A percentile compares a stretch with the other conserved stretches of the same genome.
Conservation (phyloP, 1,284 basidiomycete genomes). For the Cutaneotrichosporon sp. region DNA sequence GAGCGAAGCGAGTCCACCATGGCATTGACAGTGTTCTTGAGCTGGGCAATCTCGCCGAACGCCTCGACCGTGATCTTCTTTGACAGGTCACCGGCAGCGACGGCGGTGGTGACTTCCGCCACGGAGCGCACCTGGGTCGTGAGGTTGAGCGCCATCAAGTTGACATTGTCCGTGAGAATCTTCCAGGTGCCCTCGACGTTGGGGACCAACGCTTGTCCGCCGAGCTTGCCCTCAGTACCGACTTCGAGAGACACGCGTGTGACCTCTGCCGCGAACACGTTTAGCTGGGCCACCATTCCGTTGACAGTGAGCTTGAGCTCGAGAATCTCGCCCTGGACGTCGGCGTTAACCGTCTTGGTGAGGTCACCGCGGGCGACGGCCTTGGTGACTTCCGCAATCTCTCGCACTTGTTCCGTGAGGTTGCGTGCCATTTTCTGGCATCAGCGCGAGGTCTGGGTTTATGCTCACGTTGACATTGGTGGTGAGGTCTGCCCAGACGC, state of each 20-base stretch:
- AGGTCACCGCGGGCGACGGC: constrained; percentile 93
- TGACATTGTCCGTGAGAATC: constrained; percentile 91
- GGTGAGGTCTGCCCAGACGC: constrained; percentile 91
- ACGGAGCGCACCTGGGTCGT: constrained; percentile 97
- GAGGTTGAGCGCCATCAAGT: constrained; percentile 69
- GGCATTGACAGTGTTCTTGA: constrained; percentile 61
- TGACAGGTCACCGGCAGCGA: constrained; percentile 86
- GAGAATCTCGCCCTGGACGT: constrained; percentile 95
- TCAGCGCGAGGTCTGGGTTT: constrained; percentile 9
- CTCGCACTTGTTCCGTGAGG: constrained; percentile 94
- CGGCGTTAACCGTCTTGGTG: constrained; percentile 85
- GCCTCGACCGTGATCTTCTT: constrained; percentile 93
- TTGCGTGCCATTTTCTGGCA: constrained; percentile 81
- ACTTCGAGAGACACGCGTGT: constrained; percentile 87
- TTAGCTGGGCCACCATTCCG: constrained; percentile 54
- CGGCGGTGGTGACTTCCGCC: constrained; percentile 96
- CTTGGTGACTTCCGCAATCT: constrained; percentile 95
- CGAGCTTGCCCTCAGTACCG: constrained; percentile 92
- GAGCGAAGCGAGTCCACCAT: constrained; percentile 55
- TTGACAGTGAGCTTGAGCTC: constrained; percentile 74
- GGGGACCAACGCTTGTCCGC: constrained; percentile 85
- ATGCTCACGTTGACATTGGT: constrained; percentile 75
- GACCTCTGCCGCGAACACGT: constrained; percentile 64
- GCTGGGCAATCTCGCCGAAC: constrained; percentile 93
- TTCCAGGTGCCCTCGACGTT: constrained; percentile 92